phyloP scores from a whole-genome alignment of 2,329 filamentous ascomycete genomes.

The Colletotrichum somersetense region DNA sequence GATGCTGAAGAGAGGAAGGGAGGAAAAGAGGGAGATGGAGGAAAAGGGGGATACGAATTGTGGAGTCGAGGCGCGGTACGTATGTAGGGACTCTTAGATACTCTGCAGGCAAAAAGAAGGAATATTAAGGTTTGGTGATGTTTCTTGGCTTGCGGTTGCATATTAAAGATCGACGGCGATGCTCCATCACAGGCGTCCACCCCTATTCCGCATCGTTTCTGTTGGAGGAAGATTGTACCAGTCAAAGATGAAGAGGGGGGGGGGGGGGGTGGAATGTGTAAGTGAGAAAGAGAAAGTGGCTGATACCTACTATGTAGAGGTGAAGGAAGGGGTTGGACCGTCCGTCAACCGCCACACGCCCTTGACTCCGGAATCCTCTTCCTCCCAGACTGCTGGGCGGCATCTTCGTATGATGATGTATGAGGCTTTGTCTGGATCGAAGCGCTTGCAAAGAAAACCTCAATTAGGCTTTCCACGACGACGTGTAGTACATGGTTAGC shows the following conservation, averaged over 20 bases:
- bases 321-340: not conserved
- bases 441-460: slow-evolving; percentile 2
- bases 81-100: too few relatives aligned
- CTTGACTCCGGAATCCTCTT: not conserved
- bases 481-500: not conserved
- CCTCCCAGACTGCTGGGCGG: not conserved
- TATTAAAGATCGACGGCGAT: slow-evolving; percentile 8
- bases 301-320: too few relatives aligned
- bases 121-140: slow-evolving; percentile 16
- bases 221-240: not conserved
- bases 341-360: slow-evolving; percentile 8
- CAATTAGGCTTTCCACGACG: slow-evolving; percentile 8
- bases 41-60: not conserved
- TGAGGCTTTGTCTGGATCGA: slow-evolving; percentile 17
- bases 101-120: slow-evolving; percentile 1
- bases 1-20: not conserved
- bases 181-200: slow-evolving; percentile 4
- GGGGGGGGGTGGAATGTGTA: not conserved
- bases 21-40: not conserved
- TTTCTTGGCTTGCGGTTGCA: not conserved
- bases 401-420: not conserved
- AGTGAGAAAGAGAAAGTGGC: not conserved
- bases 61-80: not conserved
- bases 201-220: slow-evolving; percentile 1
- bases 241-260: too few relatives aligned